These are phyloP conservation scores for Myriangium duriaei DNA, from an alignment of 2,329 filamentous ascomycete genomes.

Conservation along the genomic window DNA sequence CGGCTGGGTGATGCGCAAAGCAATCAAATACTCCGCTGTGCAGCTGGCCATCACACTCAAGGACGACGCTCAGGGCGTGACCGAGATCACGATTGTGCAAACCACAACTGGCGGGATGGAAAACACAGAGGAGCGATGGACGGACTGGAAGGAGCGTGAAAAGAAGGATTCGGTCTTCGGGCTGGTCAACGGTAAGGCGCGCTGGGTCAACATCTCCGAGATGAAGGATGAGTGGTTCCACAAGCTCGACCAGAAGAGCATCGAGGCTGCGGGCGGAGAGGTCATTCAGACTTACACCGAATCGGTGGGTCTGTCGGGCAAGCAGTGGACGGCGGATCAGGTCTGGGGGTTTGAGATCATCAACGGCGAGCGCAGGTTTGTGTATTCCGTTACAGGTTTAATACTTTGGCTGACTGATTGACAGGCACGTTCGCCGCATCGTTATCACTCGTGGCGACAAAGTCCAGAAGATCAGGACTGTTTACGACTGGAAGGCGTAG, in stretches of 20 bases:
- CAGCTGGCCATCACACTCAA: conserved; percentile 47
- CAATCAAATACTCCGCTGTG: conserved; percentile 55
- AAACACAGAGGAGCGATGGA: conserved; percentile 45
- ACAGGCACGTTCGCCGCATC: conserved; percentile 24
- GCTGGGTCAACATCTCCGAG: conserved; percentile 28
- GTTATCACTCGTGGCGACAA: conserved; percentile 28
- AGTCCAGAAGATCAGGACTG: conserved; percentile 27
- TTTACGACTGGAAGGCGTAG: conserved; percentile 29
- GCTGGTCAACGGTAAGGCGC: conserved; percentile 45
- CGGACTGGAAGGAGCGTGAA: conserved; percentile 48
- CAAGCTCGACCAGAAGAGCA: conserved; percentile 46
- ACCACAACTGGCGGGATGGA: conserved; percentile 57
- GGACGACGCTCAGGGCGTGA: conserved; percentile 30
- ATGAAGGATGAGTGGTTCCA: conserved; percentile 38
- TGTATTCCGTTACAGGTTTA: too few species aligned
- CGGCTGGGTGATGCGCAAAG: conserved; percentile 29
- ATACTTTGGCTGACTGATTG: too few species aligned
- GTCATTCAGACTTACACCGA: conserved; percentile 39
- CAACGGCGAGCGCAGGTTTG: conserved; percentile 28
- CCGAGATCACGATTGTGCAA: conserved; percentile 61
- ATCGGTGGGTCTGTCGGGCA: conserved; percentile 26
- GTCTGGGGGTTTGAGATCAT: conserved; percentile 36
- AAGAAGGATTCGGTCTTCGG: conserved; percentile 77
- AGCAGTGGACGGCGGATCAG: conserved; percentile 44
- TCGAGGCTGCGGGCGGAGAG: conserved; percentile 29